Evolutionary conservation across 1,284 basidiomycete genomes (phyloP).

Genomic region (Moesziomyces antarcticus): DNA sequence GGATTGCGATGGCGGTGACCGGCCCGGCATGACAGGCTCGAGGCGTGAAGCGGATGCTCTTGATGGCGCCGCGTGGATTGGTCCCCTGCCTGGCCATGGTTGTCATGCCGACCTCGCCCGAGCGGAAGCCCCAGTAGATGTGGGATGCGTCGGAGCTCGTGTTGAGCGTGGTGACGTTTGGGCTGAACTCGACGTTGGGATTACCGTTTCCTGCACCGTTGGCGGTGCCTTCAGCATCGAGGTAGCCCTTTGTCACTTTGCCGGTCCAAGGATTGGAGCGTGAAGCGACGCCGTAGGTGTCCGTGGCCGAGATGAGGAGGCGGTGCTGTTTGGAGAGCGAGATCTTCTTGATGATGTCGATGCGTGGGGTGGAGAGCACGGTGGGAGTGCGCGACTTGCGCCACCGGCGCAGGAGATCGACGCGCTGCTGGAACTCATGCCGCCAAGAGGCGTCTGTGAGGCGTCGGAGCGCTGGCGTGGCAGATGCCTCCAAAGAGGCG

Average conservation of each 20-base stretch:
- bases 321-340: constrained; percentile 71
- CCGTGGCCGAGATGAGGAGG: constrained; percentile 76
- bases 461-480: constrained; percentile 70
- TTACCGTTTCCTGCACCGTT: constrained; percentile 78
- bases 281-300: constrained; percentile 78
- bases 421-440: constrained; percentile 56
- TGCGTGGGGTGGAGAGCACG: constrained; percentile 68
- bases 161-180: constrained; percentile 73
- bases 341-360: constrained; percentile 58
- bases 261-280: constrained; percentile 80
- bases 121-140: constrained; percentile 80
- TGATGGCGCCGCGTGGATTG: constrained; percentile 58
- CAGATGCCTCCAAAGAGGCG: constrained; percentile 69
- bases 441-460: constrained; percentile 70
- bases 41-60: constrained; percentile 46
- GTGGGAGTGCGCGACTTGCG: constrained; percentile 75
- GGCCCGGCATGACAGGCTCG: constrained; percentile 49
- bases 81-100: constrained; percentile 65
- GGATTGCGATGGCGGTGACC: constrained; percentile 55
- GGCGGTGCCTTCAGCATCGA: constrained; percentile 75
- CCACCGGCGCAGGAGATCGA: constrained; percentile 73
- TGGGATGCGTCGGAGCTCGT: constrained; percentile 77
- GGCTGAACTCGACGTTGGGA: constrained; percentile 80
- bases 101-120: constrained; percentile 78
- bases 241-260: constrained; percentile 76